Conservation (phyloP, 1,284 basidiomycete species). For the Kwoniella shivajii region DNA sequence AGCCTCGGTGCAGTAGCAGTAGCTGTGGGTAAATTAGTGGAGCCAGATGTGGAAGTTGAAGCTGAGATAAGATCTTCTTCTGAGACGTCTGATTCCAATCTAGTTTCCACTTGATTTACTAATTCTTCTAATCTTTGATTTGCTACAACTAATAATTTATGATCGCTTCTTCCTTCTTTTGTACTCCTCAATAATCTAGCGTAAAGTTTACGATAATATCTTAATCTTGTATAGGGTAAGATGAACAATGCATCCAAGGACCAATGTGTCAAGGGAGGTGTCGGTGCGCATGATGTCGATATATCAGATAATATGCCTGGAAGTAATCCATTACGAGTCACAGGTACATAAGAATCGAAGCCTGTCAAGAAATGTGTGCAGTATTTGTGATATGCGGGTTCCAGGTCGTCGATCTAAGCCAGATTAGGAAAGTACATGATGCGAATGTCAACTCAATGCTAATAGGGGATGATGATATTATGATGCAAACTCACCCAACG, state of each 20-base stretch:
- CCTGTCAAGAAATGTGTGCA: constrained; percentile 70
- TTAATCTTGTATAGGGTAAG: constrained; percentile 78
- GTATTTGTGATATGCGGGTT: constrained; percentile 82
- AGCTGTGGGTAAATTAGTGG: too few species aligned
- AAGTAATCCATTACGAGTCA: constrained; percentile 74
- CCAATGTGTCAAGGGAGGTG: constrained; percentile 62
- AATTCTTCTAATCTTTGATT: constrained; percentile 79
- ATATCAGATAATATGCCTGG: constrained; percentile 69
- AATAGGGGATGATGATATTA: too few species aligned
- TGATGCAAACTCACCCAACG: constrained; percentile 88
- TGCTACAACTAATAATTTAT: constrained; percentile 76
- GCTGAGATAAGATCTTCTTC: too few species aligned
- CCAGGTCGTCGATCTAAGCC: constrained; percentile 85
- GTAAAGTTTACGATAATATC: constrained; percentile 94
- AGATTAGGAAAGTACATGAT: too few species aligned
- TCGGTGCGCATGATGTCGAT: constrained; percentile 64
- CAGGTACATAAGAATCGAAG: constrained; percentile 81
- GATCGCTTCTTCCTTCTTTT: constrained; percentile 82
- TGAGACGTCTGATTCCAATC: constrained; percentile 55
- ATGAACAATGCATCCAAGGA: constrained; percentile 85
- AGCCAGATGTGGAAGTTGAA: too few species aligned
- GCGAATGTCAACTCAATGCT: too few species aligned
- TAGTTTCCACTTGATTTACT: constrained; percentile 66
- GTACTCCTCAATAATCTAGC: constrained; percentile 83
- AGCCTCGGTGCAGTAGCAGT: too few species aligned